Evolutionary conservation across 2,329 filamentous ascomycete species (phyloP).

Genomic region (Talaromyces piceae): DNA sequence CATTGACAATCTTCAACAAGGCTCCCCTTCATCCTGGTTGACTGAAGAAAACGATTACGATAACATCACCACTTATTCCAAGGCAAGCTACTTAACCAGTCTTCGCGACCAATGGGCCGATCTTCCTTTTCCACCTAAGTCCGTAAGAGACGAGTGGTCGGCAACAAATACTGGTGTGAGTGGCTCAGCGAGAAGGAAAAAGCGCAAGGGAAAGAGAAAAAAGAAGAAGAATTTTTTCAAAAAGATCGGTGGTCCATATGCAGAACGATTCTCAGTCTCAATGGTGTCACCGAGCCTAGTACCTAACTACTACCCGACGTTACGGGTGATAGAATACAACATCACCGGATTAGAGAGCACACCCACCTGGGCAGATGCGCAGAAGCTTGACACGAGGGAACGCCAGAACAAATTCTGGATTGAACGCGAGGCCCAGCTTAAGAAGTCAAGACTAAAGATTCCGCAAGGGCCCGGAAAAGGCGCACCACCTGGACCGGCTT

Average conservation of each 20-base stretch:
- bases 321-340: conserved; percentile 94
- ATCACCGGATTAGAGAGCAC: conserved; percentile 63
- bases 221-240: conserved; percentile 51
- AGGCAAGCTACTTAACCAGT: conserved; percentile 71
- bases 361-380: conserved; percentile 25
- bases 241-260: conserved; percentile 70
- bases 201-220: conserved; percentile 19
- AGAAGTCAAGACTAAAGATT: conserved; percentile 46
- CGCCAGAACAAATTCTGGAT: background rate
- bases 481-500: conserved; percentile 76
- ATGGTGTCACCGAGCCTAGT: conserved; percentile 81
- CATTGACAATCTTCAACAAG: conserved; percentile 38
- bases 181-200: conserved; percentile 45
- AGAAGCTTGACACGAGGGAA: background rate
- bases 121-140: conserved; percentile 52
- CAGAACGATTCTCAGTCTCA: conserved; percentile 75
- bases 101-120: conserved; percentile 70
- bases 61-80: conserved; percentile 58
- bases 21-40: conserved; percentile 14
- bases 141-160: conserved; percentile 13
- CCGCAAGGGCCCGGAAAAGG: conserved; percentile 67
- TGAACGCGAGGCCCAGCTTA: conserved; percentile 12
- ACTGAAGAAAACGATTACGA: conserved; percentile 22
- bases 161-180: conserved; percentile 19
- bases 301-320: conserved; percentile 82